These are phyloP conservation scores for Verticillium longisporum DNA, from an alignment of 2,329 filamentous ascomycete genomes.

Conservation along the genomic window DNA sequence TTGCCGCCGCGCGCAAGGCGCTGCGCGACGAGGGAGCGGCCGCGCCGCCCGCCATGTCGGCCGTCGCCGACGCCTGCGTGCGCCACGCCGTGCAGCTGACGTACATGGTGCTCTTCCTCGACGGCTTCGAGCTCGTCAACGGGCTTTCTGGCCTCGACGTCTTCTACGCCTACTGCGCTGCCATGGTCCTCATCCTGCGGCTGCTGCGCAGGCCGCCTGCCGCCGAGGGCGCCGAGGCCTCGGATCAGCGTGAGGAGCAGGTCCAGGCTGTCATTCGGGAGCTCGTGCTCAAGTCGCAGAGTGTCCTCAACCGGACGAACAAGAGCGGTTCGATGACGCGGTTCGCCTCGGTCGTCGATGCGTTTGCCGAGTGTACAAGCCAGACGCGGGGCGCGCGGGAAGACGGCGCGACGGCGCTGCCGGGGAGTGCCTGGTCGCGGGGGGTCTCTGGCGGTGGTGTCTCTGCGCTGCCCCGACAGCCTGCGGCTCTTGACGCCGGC, in stretches of 20 bases:
- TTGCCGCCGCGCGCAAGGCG: slow-evolving; percentile 6
- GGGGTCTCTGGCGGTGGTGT: not conserved
- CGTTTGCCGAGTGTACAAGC: slow-evolving; percentile 16
- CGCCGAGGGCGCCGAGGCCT: slow-evolving; percentile 7
- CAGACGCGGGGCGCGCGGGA: not conserved
- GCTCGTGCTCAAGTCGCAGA: slow-evolving; percentile 9
- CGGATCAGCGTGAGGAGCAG: slow-evolving; percentile 8
- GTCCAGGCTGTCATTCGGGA: slow-evolving; percentile 11
- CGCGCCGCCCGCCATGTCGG: not conserved
- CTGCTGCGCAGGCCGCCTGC: slow-evolving; percentile 8
- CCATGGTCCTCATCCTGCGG: slow-evolving; percentile 21
- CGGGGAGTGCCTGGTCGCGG: not conserved
- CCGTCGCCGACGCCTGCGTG: slow-evolving; percentile 15
- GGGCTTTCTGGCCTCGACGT: slow-evolving; percentile 26
- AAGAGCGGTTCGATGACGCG: slow-evolving; percentile 22
- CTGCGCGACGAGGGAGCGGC: not conserved
- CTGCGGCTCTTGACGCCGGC: not conserved
- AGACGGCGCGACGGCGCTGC: not conserved
- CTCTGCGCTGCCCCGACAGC: not conserved
- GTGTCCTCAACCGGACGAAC: slow-evolving; percentile 15
- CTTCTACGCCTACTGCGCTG: slow-evolving; percentile 26
- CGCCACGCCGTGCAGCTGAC: slow-evolving; percentile 23
- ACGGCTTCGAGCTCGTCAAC: slow-evolving; percentile 23
- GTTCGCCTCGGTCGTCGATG: slow-evolving; percentile 18
- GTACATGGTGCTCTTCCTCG: slow-evolving; percentile 21